A percentile compares a stretch with the other conserved stretches of the same genome.
phyloP scores from a whole-genome alignment of 768 basidiomycete genomes.

The Podaxis pistillaris region DNA sequence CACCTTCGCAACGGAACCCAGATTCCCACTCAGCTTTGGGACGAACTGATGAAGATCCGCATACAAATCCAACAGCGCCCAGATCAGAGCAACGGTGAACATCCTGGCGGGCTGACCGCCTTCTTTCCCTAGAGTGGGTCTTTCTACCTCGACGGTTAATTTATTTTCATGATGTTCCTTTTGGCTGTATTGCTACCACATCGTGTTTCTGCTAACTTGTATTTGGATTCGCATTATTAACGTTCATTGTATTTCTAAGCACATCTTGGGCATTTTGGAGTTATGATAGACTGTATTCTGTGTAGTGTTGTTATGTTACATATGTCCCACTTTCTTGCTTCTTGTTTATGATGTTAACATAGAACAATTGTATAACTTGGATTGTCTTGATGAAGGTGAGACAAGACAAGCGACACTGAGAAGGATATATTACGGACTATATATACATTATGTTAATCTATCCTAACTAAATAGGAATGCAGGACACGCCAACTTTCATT shows the following conservation, averaged over 20 bases:
- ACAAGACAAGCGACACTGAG: neutral
- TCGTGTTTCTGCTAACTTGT: neutral
- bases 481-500: neutral
- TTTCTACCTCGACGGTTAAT: neutral
- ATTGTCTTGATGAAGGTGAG: neutral
- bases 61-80: slow-evolving; percentile 20
- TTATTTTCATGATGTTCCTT: slow-evolving; percentile 5
- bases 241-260: slow-evolving; percentile 11
- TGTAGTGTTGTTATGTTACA: neutral
- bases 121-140: slow-evolving; percentile 1
- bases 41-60: slow-evolving; percentile 45
- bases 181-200: neutral
- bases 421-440: neutral
- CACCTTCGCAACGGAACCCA: slow-evolving; percentile 44
- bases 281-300: slow-evolving; percentile 6
- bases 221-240: slow-evolving; percentile 1
- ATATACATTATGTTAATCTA: neutral
- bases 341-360: neutral
- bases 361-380: neutral
- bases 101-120: slow-evolving; percentile 1
- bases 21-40: slow-evolving; percentile 44
- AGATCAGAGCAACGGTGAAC: neutral
- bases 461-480: neutral
- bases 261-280: slow-evolving; percentile 2
- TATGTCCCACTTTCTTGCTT: neutral